Conservation (phyloP, 2,329 filamentous ascomycete species). For the Fusarium equiseti region DNA sequence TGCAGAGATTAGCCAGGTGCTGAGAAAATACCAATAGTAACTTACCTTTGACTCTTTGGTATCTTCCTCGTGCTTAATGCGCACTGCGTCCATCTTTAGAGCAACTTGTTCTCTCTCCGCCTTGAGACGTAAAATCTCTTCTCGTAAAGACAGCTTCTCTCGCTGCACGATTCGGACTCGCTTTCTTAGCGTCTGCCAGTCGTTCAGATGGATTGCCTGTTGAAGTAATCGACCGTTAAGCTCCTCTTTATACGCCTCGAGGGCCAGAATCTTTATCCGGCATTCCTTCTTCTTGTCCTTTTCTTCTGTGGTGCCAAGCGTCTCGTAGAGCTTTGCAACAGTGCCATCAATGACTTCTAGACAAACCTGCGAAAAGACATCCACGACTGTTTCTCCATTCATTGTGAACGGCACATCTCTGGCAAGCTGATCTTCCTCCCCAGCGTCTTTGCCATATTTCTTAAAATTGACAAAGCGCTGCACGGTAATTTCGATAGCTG, state of each 20-base stretch:
- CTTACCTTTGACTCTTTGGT: constrained; percentile 65
- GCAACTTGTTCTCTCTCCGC: constrained; percentile 72
- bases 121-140: constrained; percentile 70
- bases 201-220: constrained; percentile 71
- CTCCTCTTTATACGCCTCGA: constrained; percentile 71
- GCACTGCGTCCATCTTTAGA: constrained; percentile 72
- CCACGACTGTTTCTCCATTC: constrained; percentile 70
- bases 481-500: constrained; percentile 66
- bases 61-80: constrained; percentile 68
- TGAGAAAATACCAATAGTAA: not conserved
- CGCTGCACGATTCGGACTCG: constrained; percentile 68
- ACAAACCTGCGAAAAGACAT: constrained; percentile 72
- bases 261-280: constrained; percentile 65
- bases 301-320: constrained; percentile 55
- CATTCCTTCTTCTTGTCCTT: constrained; percentile 64
- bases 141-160: constrained; percentile 67
- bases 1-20: constrained; percentile 27
- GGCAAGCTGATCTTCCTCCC: constrained; percentile 59
- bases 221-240: constrained; percentile 67
- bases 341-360: constrained; percentile 69
- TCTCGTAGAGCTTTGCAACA: constrained; percentile 61
- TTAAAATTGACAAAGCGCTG: constrained; percentile 68
- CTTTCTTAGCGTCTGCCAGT: constrained; percentile 68
- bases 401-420: constrained; percentile 66
- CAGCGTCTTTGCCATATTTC: constrained; percentile 54